A percentile compares a stretch with the other conserved stretches of the same genome.
Evolutionary conservation across 73 alveolate genomes (phyloP).

Genomic region (Loxodes magnus): DNA sequence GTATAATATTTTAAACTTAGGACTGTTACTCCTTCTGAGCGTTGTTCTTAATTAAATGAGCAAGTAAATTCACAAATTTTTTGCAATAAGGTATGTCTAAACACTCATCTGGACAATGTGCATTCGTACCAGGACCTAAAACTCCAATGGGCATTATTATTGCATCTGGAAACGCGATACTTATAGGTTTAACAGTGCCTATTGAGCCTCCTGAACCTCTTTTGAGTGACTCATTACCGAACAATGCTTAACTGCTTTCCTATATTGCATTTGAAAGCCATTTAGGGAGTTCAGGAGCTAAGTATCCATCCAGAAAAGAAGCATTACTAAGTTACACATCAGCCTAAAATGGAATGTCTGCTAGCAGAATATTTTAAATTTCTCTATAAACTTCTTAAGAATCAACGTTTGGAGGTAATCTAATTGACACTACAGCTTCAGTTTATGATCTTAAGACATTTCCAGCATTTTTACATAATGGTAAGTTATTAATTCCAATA

Average conservation of each 20-base stretch:
- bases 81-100: conserved; percentile 54
- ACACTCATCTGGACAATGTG: conserved; percentile 81
- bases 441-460: conserved; percentile 66
- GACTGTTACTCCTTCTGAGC: too few species aligned
- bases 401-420: conserved; percentile 60
- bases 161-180: conserved; percentile 73
- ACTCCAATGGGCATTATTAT: conserved; percentile 83
- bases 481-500: conserved; percentile 74
- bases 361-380: conserved; percentile 29
- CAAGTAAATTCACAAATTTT: conserved; percentile 43
- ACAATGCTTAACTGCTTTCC: conserved; percentile 25
- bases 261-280: conserved; percentile 22
- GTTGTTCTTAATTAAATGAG: too few species aligned
- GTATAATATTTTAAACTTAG: too few species aligned
- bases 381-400: conserved; percentile 36
- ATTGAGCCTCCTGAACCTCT: conserved; percentile 69
- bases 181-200: conserved; percentile 54
- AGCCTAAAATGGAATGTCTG: conserved; percentile 42
- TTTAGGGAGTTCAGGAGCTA: background rate
- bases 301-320: conserved; percentile 50
- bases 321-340: conserved; percentile 19
- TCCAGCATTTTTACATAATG: conserved; percentile 57
- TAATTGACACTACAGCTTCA: conserved; percentile 32
- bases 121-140: conserved; percentile 82
- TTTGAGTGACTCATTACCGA: conserved; percentile 32